These are phyloP conservation scores for Fraxinus latifolia DNA, from an alignment of 305 asterid genomes.

Conservation along the genomic window DNA sequence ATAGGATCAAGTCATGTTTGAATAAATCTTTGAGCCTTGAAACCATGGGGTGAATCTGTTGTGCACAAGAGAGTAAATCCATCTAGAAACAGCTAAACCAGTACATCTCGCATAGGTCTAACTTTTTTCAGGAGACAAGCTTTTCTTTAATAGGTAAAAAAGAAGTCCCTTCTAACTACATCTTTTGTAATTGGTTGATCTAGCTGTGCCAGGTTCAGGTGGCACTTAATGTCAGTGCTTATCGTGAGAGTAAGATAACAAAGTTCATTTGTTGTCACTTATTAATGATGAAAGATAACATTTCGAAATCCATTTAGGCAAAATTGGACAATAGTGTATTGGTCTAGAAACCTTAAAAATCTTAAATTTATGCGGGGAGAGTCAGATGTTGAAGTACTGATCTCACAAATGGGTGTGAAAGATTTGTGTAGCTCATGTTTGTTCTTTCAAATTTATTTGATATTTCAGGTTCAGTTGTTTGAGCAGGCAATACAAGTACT, in stretches of 20 bases:
- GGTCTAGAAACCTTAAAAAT: not conserved
- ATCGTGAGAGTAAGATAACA: not conserved
- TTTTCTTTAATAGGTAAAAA: not conserved
- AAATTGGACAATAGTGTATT: not conserved
- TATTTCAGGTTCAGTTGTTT: constrained; percentile 84
- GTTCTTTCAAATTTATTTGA: constrained; percentile 15
- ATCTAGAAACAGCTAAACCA: constrained; percentile 16
- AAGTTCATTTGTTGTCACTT: not conserved
- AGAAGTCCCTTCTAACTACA: not conserved
- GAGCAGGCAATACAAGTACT: constrained; percentile 87
- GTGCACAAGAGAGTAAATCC: constrained; percentile 7
- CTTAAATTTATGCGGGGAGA: constrained; percentile 1
- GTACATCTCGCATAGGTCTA: not conserved
- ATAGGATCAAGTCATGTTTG: constrained; percentile 15
- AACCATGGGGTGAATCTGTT: constrained; percentile 5
- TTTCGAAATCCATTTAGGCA: not conserved
- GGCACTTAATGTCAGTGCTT: constrained; percentile 8
- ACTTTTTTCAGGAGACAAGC: not conserved
- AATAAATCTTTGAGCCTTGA: constrained; percentile 3
- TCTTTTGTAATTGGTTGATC: constrained; percentile 4
- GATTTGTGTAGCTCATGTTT: constrained; percentile 9
- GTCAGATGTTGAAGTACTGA: not conserved
- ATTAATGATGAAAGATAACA: not conserved
- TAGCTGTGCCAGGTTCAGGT: not conserved
- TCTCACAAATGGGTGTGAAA: constrained; percentile 1